Conservation (phyloP, 495 filamentous ascomycete genomes). For the Daldinia vernicosa region DNA sequence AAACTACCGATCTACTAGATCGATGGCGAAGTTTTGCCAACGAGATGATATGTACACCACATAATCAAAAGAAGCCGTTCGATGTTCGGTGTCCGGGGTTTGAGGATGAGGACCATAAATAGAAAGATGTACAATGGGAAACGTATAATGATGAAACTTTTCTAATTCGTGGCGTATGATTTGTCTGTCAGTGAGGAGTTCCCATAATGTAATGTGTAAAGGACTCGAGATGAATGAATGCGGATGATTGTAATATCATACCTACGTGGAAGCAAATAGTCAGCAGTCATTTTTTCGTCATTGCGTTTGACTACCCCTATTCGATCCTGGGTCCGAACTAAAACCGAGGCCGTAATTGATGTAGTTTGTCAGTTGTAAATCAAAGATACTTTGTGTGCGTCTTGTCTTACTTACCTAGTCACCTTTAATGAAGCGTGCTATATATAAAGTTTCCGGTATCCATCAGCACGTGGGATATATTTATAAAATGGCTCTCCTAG, state of each 20-base stretch:
- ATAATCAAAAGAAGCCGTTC: constrained; percentile 43
- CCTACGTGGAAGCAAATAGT: not conserved
- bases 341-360: not conserved
- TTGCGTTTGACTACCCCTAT: not conserved
- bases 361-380: too few species aligned
- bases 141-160: constrained; percentile 13
- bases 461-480: not conserved
- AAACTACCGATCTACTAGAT: constrained; percentile 61
- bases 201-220: not conserved
- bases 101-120: constrained; percentile 7
- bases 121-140: constrained; percentile 1
- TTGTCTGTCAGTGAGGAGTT: not conserved
- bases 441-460: not conserved
- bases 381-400: too few species aligned
- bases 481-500: not conserved
- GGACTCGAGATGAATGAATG: not conserved
- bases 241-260: not conserved
- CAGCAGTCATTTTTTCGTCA: not conserved
- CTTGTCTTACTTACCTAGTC: not conserved
- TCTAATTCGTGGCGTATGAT: constrained; percentile 8
- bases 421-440: not conserved
- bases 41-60: constrained; percentile 50
- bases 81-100: constrained; percentile 44
- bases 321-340: not conserved
- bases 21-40: constrained; percentile 62